Evolutionary conservation across 768 basidiomycete species (phyloP).

Genomic region (button mushroom (Agaricus bisporus)): DNA sequence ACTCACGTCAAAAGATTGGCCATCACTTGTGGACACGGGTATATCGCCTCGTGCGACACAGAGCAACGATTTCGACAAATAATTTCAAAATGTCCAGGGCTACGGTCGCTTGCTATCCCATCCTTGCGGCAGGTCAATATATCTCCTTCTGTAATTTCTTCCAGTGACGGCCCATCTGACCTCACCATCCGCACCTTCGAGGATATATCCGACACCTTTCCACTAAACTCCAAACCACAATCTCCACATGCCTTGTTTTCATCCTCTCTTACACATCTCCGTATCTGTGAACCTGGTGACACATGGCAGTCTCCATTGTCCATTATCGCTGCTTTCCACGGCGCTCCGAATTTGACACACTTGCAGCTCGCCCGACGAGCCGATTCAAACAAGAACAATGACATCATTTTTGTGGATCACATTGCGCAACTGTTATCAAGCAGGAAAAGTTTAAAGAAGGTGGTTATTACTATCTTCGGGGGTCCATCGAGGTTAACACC

Average conservation of each 20-base stretch:
- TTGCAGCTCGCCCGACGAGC: constrained; percentile 33
- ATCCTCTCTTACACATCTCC: constrained; percentile 27
- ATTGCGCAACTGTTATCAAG: constrained; percentile 22
- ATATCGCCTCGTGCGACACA: constrained; percentile 4
- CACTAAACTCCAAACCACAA: neutral
- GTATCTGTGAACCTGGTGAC: constrained; percentile 32
- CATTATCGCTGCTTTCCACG: constrained; percentile 27
- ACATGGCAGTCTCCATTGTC: constrained; percentile 28
- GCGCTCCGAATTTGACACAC: constrained; percentile 30
- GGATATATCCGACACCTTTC: constrained; percentile 2
- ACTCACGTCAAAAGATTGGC: constrained; percentile 30
- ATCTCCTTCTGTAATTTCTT: constrained; percentile 11
- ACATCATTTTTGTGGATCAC: constrained; percentile 28
- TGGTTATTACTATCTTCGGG: constrained; percentile 30
- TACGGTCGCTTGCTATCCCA: constrained; percentile 24
- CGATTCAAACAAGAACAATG: constrained; percentile 37
- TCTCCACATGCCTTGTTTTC: constrained; percentile 13
- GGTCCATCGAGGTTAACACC: constrained; percentile 10
- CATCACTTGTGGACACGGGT: constrained; percentile 23
- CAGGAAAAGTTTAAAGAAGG: constrained; percentile 24
- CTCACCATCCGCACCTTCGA: constrained; percentile 25
- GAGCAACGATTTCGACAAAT: constrained; percentile 21
- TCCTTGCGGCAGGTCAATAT: constrained; percentile 15
- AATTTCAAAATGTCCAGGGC: constrained; percentile 27
- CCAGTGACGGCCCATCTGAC: constrained; percentile 16